Evolutionary conservation across 1,139 yeast genomes (phyloP), one percentile per base, ranked within the genome.

Genomic region (Taphrina confusa): DNA sequence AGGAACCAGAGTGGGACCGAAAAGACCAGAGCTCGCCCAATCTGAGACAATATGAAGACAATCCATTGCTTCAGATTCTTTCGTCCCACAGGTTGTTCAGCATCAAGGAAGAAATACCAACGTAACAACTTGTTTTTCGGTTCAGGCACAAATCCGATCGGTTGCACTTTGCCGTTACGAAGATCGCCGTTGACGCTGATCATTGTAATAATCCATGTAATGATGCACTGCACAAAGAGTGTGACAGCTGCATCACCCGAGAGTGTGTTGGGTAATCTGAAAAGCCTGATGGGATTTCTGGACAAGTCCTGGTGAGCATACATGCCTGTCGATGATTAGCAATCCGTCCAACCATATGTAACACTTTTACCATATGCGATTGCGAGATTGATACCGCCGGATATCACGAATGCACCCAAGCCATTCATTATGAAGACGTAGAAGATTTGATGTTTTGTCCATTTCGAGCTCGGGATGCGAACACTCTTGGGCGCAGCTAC

Each of bases 191-290:
- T 57, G 14, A 50, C 58, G 4, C 36, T 40, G 22, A 50, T 37
- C 27, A 33, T 39, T n/a, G 46, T 56, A n/a, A 57, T 44, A 16
- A 51, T 20, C 54, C 60, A 61, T 1, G 61, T 52, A n/a, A 61
- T 27, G 9, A 61, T 33, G 5, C 57, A 36, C 25, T 49, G 49
- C 9, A 50, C 47, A 28, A 61, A 61, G 2, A 56, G 31, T 12
- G 63, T 61, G 14, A 61, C 63, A 11, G 61, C 61, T 8, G 61
- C 61, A 36, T 61, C 63, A 14, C 63, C 63, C 8, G 63, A 56
- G 20, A 61, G 58, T 9, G 63, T 61, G 20, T 61, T 57, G 5
- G 63, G 63, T 14, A 61, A 37, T n/a, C 58, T 49, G 57, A 56
- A 61, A 22, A 61, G 60, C 16, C 60, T 50, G 5, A 60, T 45